Percentiles rank a stretch among this genome's conserved stretches.
Evolutionary conservation across 257 asterid genomes (phyloP).

Genomic region (Przewalskia tangutica): DNA sequence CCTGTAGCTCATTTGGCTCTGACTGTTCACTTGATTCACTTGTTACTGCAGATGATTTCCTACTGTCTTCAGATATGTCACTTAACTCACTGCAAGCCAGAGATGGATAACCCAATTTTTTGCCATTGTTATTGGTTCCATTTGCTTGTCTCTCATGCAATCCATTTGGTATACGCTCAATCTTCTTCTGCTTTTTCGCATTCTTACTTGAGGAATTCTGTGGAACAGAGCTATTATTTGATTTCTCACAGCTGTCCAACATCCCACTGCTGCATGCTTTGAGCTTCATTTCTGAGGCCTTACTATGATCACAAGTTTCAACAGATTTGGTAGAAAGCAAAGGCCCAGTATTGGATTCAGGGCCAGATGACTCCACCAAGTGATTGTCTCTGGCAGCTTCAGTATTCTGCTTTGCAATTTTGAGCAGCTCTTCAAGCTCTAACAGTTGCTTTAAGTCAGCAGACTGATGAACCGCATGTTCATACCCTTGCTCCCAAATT

Average conservation of each 20-base stretch:
- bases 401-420: conserved; percentile 8
- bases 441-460: conserved; percentile 62
- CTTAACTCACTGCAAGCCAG: conserved; percentile 16
- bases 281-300: not conserved
- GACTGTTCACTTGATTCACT: conserved; percentile 16
- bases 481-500: conserved; percentile 86
- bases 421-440: conserved; percentile 23
- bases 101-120: conserved; percentile 31
- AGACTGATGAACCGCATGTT: conserved; percentile 63
- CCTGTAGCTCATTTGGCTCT: conserved; percentile 41
- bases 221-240: conserved; percentile 12
- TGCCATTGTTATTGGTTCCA: conserved; percentile 23
- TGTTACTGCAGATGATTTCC: conserved; percentile 19
- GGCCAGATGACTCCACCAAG: conserved; percentile 24
- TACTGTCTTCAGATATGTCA: conserved; percentile 3
- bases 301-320: conserved; percentile 26
- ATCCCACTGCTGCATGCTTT: conserved; percentile 10
- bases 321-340: conserved; percentile 27
- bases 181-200: not conserved
- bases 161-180: conserved; percentile 30
- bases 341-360: conserved; percentile 30
- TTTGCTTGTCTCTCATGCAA: conserved; percentile 31
- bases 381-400: conserved; percentile 9
- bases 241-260: conserved; percentile 28
- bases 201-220: not conserved